Evolutionary conservation across 2,329 filamentous ascomycete genomes (phyloP).

Genomic region (Rhytidhysteron rufulum): DNA sequence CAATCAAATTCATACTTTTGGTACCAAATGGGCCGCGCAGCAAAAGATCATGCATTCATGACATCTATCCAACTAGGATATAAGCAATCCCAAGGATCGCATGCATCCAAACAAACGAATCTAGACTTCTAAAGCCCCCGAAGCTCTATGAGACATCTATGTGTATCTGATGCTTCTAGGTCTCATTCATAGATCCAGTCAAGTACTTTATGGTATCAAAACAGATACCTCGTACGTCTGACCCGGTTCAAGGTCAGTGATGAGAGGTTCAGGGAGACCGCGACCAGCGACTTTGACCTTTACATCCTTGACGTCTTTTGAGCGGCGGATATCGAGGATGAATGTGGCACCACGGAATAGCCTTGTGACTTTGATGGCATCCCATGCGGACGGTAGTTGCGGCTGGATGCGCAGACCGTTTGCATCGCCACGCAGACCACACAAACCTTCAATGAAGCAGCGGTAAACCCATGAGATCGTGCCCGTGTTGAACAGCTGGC

Average conservation of each 20-base stretch:
- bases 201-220: constrained; percentile 28
- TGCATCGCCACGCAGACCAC: constrained; percentile 49
- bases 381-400: constrained; percentile 51
- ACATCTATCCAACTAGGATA: no score
- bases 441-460: constrained; percentile 54
- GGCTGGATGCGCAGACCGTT: constrained; percentile 47
- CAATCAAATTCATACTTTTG: no score
- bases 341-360: constrained; percentile 52
- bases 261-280: constrained; percentile 37
- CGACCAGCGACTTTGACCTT: constrained; percentile 39
- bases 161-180: no score
- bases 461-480: constrained; percentile 57
- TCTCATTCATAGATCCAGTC: no score
- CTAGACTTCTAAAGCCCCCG: no score
- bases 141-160: no score
- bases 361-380: constrained; percentile 45
- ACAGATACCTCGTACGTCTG: constrained; percentile 46
- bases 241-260: constrained; percentile 43
- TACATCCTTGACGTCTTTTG: constrained; percentile 38
- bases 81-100: no score
- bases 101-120: no score
- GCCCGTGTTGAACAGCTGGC: constrained; percentile 57
- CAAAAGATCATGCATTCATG: no score
- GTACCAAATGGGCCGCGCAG: no score
- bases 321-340: constrained; percentile 43